phyloP scores from a whole-genome alignment of 2,329 filamentous ascomycete genomes.

The Pseudogymnoascus sp. region DNA sequence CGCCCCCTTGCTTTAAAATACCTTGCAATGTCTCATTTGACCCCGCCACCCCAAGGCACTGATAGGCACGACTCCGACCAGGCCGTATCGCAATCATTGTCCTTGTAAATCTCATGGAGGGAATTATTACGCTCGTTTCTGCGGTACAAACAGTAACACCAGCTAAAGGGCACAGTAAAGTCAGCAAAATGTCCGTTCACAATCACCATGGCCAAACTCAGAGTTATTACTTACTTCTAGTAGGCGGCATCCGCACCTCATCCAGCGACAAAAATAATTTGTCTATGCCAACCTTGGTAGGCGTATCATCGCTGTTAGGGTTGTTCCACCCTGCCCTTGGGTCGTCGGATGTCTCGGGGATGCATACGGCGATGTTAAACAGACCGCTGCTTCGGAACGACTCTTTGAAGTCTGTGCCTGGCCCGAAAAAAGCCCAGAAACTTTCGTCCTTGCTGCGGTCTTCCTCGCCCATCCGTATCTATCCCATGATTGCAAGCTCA shows the following conservation, averaged over 20 bases:
- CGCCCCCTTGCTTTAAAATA: background rate
- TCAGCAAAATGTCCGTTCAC: background rate
- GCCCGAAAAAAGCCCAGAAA: background rate
- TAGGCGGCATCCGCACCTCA: background rate
- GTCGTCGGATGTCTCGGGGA: conserved; percentile 1
- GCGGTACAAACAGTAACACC: background rate
- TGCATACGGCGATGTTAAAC: background rate
- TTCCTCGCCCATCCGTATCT: background rate
- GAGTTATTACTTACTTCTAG: background rate
- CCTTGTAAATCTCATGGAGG: background rate
- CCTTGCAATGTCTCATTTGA: background rate
- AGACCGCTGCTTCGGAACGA: background rate
- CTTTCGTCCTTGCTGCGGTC: background rate
- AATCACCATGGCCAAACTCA: background rate
- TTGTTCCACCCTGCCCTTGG: background rate
- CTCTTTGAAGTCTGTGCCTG: background rate
- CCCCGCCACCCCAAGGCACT: background rate
- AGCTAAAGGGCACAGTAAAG: background rate
- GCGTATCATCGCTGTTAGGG: background rate
- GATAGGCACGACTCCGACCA: conserved; percentile 1
- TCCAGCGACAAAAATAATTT: background rate
- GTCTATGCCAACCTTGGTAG: background rate
- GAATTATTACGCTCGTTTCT: background rate
- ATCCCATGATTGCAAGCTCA: background rate
- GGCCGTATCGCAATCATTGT: background rate